Conservation (phyloP, 2,329 filamentous ascomycete genomes). For the Cadophora luteo-olivacea region DNA sequence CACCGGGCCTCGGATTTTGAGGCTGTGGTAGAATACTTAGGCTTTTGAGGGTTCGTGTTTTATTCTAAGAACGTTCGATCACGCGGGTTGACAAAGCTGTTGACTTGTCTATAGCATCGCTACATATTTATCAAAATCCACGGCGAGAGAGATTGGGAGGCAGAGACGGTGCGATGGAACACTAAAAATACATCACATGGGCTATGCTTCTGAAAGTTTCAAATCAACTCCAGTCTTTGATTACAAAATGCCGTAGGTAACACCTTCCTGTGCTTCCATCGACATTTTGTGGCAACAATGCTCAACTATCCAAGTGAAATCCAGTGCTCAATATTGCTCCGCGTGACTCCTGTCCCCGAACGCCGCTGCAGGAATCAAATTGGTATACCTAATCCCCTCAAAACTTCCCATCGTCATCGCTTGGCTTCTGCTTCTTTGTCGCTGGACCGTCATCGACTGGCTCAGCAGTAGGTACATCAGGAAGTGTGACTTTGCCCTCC, state of each 20-base stretch:
- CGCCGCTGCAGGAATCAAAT: slow-evolving; percentile 20
- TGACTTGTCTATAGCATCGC: neutral
- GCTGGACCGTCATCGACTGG: slow-evolving; percentile 44
- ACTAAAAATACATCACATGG: too few relatives aligned
- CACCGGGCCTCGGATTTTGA: neutral
- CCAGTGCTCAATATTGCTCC: neutral
- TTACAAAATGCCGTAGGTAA: neutral
- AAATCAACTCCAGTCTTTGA: neutral
- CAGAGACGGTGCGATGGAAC: neutral
- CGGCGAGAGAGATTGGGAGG: neutral
- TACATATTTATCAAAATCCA: neutral
- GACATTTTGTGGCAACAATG: neutral
- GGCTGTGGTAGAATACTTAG: too few relatives aligned
- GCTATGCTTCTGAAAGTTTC: neutral
- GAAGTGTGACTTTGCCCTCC: slow-evolving; percentile 43
- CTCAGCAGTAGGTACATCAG: slow-evolving; percentile 48
- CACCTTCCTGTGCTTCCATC: neutral
- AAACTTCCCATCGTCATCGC: slow-evolving; percentile 28
- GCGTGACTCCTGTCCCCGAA: slow-evolving; percentile 5
- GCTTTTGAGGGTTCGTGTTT: too few relatives aligned
- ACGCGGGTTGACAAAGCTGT: neutral
- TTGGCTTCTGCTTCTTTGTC: slow-evolving; percentile 46
- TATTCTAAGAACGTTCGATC: too few relatives aligned
- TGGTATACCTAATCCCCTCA: slow-evolving; percentile 15
- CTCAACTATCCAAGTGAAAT: neutral